These are phyloP conservation scores for Arctostaphylos glauca DNA, from an alignment of 148 eudicot genomes.

Conservation along the genomic window DNA sequence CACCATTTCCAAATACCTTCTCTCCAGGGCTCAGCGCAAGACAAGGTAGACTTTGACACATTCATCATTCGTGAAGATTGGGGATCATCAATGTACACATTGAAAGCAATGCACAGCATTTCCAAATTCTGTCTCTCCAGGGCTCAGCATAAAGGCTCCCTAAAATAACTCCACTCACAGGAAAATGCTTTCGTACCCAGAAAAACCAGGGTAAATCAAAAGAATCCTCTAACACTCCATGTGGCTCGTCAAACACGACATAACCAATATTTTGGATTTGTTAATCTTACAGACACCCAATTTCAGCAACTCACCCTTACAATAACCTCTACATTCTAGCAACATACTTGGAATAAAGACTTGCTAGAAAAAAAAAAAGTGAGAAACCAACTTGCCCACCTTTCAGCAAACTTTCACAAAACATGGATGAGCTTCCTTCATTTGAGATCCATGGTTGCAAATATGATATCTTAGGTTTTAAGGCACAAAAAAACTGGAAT, in stretches of 20 bases:
- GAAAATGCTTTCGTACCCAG: no score
- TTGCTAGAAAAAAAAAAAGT: neutral
- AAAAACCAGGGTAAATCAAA: no score
- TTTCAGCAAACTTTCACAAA: neutral
- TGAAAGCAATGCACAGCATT: no score
- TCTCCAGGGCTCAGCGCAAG: no score
- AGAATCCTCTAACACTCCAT: neutral
- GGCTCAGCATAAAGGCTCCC: no score
- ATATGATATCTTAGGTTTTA: neutral
- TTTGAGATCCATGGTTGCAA: neutral
- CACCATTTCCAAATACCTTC: no score
- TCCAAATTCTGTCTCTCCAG: no score
- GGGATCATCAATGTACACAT: no score
- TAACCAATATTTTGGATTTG: neutral
- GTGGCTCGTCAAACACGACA: neutral
- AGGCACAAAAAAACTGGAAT: neutral
- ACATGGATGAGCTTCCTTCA: neutral
- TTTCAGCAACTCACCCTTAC: neutral
- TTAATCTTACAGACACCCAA: neutral
- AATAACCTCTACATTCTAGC: neutral
- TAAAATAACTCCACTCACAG: no score
- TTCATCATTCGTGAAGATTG: no score
- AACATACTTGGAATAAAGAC: neutral
- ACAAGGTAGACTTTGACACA: no score
- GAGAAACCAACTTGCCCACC: neutral